Evolutionary conservation across 2,329 filamentous ascomycete genomes (phyloP).

Genomic region (Fusarium abutilonis): DNA sequence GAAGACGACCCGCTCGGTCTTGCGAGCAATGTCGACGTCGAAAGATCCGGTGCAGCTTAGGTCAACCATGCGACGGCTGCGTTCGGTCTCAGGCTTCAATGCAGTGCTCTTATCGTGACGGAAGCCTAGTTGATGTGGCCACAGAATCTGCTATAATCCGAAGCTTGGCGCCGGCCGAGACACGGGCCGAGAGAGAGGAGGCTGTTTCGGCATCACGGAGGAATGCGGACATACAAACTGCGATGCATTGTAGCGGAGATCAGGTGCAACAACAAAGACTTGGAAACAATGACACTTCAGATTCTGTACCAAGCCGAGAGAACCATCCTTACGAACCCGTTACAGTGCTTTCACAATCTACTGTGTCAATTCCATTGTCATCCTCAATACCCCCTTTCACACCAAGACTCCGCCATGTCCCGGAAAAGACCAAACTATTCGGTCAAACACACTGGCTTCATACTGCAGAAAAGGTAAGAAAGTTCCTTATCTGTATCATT

Average conservation of each 20-base stretch:
- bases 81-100: constrained; percentile 40
- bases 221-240: neutral
- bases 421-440: constrained; percentile 44
- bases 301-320: constrained; percentile 3
- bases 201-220: neutral
- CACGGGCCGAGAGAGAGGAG: constrained; percentile 2
- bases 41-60: constrained; percentile 40
- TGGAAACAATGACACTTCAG: neutral
- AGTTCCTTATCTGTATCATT: neutral
- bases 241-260: constrained; percentile 24
- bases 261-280: constrained; percentile 4
- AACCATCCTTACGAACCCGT: neutral
- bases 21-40: constrained; percentile 44
- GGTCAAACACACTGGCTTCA: constrained; percentile 46
- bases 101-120: constrained; percentile 43
- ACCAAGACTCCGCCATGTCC: constrained; percentile 41
- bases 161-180: neutral
- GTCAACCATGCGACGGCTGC: constrained; percentile 40
- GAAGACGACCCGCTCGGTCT: constrained; percentile 40
- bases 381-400: constrained; percentile 37
- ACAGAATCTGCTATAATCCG: neutral
- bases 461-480: constrained; percentile 42
- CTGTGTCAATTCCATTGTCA: neutral
- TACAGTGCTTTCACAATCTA: neutral
- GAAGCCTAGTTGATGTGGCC: constrained; percentile 2